Conservation (phyloP, 2,329 filamentous ascomycete species). For the Paecilomyces niveus region DNA sequence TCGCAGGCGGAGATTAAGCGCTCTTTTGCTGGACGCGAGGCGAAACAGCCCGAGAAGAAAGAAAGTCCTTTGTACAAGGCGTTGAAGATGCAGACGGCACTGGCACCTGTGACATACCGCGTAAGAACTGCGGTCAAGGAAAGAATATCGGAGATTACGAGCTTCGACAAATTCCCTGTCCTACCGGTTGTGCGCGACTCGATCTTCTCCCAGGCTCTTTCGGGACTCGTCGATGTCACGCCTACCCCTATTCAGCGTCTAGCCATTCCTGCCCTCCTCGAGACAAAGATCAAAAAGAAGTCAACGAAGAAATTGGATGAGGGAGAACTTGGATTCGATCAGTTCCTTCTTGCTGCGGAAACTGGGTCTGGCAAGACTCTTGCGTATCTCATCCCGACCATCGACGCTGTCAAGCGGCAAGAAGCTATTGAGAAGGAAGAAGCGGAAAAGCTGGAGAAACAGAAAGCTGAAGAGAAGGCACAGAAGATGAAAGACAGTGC, state of each 20-base stretch:
- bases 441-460: slow-evolving; percentile 45
- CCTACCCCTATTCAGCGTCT: slow-evolving; percentile 87
- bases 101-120: slow-evolving; percentile 70
- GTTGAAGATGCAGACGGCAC: slow-evolving; percentile 83
- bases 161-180: slow-evolving; percentile 74
- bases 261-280: slow-evolving; percentile 77
- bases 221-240: slow-evolving; percentile 63
- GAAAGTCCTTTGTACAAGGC: slow-evolving; percentile 61
- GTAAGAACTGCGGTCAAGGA: slow-evolving; percentile 57
- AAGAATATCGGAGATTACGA: slow-evolving; percentile 58
- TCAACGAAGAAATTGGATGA: slow-evolving; percentile 19
- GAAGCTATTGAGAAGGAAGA: slow-evolving; percentile 59
- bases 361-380: slow-evolving; percentile 96
- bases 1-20: slow-evolving; percentile 38
- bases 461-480: slow-evolving; percentile 49
- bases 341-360: slow-evolving; percentile 85
- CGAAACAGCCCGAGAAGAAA: slow-evolving; percentile 34
- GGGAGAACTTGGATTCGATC: slow-evolving; percentile 45
- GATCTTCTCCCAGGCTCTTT: slow-evolving; percentile 65
- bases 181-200: slow-evolving; percentile 65
- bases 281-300: slow-evolving; percentile 36
- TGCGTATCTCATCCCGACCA: slow-evolving; percentile 76
- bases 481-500: slow-evolving; percentile 48
- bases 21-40: slow-evolving; percentile 32
- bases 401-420: slow-evolving; percentile 76